phyloP scores from a whole-genome alignment of 805 yeast species.

The Pichia eremophila region DNA sequence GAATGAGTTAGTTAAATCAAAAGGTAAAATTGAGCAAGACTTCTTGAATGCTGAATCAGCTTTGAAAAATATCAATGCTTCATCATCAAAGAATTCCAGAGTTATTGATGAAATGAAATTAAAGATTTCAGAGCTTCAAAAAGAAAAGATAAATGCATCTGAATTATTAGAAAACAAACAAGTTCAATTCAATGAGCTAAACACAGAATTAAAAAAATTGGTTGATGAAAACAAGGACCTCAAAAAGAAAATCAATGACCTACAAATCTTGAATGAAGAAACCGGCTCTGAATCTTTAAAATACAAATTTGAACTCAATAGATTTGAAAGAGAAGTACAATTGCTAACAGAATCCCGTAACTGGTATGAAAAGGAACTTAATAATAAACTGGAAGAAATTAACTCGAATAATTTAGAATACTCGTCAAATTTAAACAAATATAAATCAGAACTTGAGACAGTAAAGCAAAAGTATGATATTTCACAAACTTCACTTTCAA shows the following conservation, averaged over 20 bases:
- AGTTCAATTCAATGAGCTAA: conserved; percentile 25
- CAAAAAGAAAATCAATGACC: conserved; percentile 32
- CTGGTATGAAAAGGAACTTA: conserved; percentile 30
- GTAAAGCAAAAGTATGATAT: conserved; percentile 24
- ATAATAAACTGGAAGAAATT: conserved; percentile 20
- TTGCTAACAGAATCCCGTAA: conserved; percentile 23
- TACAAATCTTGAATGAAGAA: conserved; percentile 25
- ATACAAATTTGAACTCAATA: conserved; percentile 19
- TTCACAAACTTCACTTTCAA: conserved; percentile 22
- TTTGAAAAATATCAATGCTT: not conserved
- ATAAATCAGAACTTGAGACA: conserved; percentile 29
- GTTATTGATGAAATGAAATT: conserved; percentile 7
- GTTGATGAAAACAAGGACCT: conserved; percentile 33
- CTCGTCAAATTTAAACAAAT: conserved; percentile 22
- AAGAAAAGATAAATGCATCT: conserved; percentile 25
- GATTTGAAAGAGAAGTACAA: conserved; percentile 23
- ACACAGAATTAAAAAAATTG: conserved; percentile 34
- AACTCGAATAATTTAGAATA: conserved; percentile 21
- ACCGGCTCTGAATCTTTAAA: conserved; percentile 18
- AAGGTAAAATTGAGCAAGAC: conserved; percentile 14
- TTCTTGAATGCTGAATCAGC: conserved; percentile 12
- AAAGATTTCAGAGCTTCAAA: conserved; percentile 12
- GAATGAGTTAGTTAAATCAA: conserved; percentile 15
- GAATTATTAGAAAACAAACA: conserved; percentile 30
- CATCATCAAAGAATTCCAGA: conserved; percentile 5